Conservation (phyloP, 2,329 filamentous ascomycete genomes). For the Eutypa lata region DNA sequence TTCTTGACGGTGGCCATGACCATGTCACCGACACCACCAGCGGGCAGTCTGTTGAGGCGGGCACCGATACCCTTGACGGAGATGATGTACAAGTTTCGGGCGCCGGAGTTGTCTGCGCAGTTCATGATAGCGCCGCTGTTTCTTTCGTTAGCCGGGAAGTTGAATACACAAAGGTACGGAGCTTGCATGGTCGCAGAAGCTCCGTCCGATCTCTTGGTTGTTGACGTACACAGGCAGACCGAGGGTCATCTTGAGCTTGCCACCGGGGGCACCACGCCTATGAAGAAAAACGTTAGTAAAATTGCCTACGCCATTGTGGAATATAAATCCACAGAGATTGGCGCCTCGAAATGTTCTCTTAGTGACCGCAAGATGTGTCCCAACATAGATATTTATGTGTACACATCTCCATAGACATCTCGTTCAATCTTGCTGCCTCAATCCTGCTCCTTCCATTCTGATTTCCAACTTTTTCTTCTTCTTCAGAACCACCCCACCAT, state of each 20-base stretch:
- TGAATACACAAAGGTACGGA: not conserved
- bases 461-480: not conserved
- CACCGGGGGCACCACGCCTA: slow-evolving; percentile 89
- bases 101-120: slow-evolving; percentile 99
- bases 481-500: slow-evolving; percentile 9
- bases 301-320: not conserved
- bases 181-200: not conserved
- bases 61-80: slow-evolving; percentile 98
- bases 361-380: not conserved
- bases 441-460: not conserved
- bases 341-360: not conserved
- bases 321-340: not conserved
- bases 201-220: slow-evolving; percentile 17
- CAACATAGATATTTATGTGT: too few relatives aligned
- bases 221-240: slow-evolving; percentile 96
- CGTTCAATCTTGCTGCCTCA: not conserved
- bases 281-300: slow-evolving; percentile 16
- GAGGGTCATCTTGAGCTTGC: slow-evolving; percentile 99
- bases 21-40: slow-evolving; percentile 98
- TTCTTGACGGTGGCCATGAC: slow-evolving; percentile 99
- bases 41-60: slow-evolving; percentile 93
- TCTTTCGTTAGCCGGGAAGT: slow-evolving; percentile 3
- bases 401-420: not conserved
- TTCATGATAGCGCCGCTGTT: slow-evolving; percentile 97
- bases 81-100: slow-evolving; percentile 99